Base-by-base conservation (phyloP, 2,329 filamentous ascomycete genomes). In the Phoma sp. region DNA sequence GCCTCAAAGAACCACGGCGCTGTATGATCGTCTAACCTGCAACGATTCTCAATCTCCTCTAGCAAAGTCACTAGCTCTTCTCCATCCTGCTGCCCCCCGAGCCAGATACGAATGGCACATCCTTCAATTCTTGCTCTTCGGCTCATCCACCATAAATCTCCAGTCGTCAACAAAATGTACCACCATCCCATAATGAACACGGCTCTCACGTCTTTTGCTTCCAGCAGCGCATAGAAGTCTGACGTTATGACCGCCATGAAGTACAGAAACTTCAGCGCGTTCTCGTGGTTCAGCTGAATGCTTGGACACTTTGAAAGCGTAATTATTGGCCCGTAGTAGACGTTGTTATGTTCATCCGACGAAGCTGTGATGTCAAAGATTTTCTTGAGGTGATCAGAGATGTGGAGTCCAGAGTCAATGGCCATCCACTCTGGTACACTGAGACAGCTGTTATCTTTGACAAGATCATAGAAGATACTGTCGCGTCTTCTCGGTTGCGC, bases 151-250 rank as follows among this genome's bases (percentile, higher is more conserved):
- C 70, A 73, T 22, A 69, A 17, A 9, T 63, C 58, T 1, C 61
- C 63, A 19, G 57, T 38, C 3, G 55, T 51, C 32, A 71, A 35
- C 43, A 81, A 80, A 9, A 80, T 79, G 66, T 82, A 84, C 84
- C 84, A 88, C 70, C 81, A 84, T 0, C 80, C 76, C n/a, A 87
- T 68, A 32, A 88, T 61, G 10, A 86, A 65, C 56, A 88, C 63
- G 0, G 84, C 84, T 25, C 78, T 74, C 0, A 80, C 71, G 39
- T 88, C 84, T 56, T 83, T 86, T 0, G 58, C 33, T 40, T 78
- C 69, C 0, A 88, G 63, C n/a, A 86, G 57, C 0, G 43, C 45
- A 12, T 76, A 74, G 60, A 80, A 85, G 0, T 73, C 71, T 0
- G 75, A 66, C 17, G 78, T 74, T 43, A 85, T 75, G 41, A 78